Conservation (phyloP, 2,329 filamentous ascomycete genomes). For the Pseudocercospora macadamiae region DNA sequence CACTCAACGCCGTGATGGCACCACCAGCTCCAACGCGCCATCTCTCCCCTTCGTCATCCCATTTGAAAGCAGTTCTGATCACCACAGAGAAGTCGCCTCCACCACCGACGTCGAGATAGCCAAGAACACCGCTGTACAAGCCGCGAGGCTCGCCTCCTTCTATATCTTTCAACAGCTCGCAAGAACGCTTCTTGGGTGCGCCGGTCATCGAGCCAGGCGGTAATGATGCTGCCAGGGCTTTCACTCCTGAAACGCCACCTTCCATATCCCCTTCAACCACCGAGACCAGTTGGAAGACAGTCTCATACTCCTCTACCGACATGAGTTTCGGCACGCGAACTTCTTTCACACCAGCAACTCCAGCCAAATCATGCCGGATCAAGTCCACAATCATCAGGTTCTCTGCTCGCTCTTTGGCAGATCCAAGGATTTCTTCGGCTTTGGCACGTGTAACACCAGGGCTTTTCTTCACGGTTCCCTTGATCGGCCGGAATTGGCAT, state of each 20-base stretch:
- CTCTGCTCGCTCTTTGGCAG: conserved; percentile 89
- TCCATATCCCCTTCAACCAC: conserved; percentile 74
- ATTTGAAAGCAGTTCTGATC: conserved; percentile 79
- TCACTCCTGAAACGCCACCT: conserved; percentile 61
- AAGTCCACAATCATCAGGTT: conserved; percentile 98
- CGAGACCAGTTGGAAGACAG: conserved; percentile 88
- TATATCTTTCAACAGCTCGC: conserved; percentile 74
- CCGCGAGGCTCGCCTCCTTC: conserved; percentile 68
- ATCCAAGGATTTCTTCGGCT: conserved; percentile 72
- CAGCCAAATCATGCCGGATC: conserved; percentile 89
- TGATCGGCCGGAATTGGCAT: conserved; percentile 89
- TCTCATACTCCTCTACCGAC: conserved; percentile 86
- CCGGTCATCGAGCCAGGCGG: conserved; percentile 97
- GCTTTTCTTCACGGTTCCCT: conserved; percentile 88
- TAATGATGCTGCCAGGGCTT: conserved; percentile 75
- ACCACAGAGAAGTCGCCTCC: conserved; percentile 89
- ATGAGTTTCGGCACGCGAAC: conserved; percentile 79
- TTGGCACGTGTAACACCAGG: conserved; percentile 68
- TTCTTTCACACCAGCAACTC: conserved; percentile 57
- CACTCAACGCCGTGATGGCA: conserved; percentile 84
- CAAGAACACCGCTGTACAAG: conserved; percentile 85
- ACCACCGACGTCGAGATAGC: conserved; percentile 85
- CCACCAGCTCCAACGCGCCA: conserved; percentile 92
- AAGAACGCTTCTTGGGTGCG: conserved; percentile 90
- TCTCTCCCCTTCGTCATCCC: conserved; percentile 62